Conservation (phyloP, 2,329 filamentous ascomycete species). For the Paraphoma sp. region DNA sequence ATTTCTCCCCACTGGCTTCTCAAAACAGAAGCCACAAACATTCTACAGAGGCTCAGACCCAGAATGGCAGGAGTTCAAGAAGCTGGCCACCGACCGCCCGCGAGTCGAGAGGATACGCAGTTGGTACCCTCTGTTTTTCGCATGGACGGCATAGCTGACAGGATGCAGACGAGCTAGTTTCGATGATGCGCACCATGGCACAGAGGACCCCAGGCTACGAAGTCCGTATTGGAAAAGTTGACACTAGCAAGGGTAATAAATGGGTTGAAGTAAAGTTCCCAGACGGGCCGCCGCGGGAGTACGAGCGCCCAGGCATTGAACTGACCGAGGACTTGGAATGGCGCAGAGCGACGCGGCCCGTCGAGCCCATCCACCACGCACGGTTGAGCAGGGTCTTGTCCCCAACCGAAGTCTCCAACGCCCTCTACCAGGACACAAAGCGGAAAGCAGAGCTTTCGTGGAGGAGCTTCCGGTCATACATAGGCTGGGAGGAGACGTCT, state of each 20-base stretch:
- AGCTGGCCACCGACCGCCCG: slow-evolving; percentile 51
- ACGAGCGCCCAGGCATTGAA: slow-evolving; percentile 52
- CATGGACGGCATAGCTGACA: not conserved
- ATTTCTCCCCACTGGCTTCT: slow-evolving; percentile 58
- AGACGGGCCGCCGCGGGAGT: slow-evolving; percentile 56
- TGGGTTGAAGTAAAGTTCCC: slow-evolving; percentile 60
- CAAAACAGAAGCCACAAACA: slow-evolving; percentile 46
- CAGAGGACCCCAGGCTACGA: slow-evolving; percentile 39
- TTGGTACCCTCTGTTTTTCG: slow-evolving; percentile 12
- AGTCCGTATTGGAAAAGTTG: slow-evolving; percentile 46
- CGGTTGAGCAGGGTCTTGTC: slow-evolving; percentile 37
- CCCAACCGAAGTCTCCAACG: slow-evolving; percentile 26
- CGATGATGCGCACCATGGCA: slow-evolving; percentile 38
- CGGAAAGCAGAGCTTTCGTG: slow-evolving; percentile 25
- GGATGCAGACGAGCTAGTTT: slow-evolving; percentile 45
- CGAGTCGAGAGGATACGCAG: slow-evolving; percentile 49
- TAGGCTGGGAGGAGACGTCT: slow-evolving; percentile 30
- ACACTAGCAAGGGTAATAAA: slow-evolving; percentile 49
- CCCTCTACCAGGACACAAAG: slow-evolving; percentile 33
- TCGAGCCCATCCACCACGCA: slow-evolving; percentile 45
- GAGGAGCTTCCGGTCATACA: slow-evolving; percentile 29
- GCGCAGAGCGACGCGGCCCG: slow-evolving; percentile 37
- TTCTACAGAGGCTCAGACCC: slow-evolving; percentile 60
- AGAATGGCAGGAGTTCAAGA: slow-evolving; percentile 60
- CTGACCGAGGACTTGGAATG: slow-evolving; percentile 49